Conservation (phyloP, 768 basidiomycete genomes). For the Collybiopsis luxurians region DNA sequence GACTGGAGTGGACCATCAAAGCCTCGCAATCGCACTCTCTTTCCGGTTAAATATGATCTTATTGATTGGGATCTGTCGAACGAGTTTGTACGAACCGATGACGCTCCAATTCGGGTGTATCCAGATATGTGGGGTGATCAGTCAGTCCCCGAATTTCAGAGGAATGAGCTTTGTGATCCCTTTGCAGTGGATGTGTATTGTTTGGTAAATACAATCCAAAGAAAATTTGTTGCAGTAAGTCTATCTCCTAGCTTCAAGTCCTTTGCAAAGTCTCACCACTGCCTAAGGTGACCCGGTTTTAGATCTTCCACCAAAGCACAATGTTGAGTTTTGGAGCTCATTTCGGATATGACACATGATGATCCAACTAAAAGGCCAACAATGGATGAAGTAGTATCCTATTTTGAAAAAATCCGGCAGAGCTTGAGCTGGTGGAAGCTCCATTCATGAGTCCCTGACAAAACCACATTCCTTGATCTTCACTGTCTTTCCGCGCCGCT, state of each 20-base stretch:
- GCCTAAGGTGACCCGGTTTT: not conserved
- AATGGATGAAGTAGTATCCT: conserved; percentile 31
- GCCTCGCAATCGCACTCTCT: conserved; percentile 24
- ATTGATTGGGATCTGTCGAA: conserved; percentile 37
- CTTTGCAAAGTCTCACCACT: not conserved
- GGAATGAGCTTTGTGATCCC: conserved; percentile 26
- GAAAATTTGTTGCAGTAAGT: conserved; percentile 1
- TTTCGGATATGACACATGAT: conserved; percentile 33
- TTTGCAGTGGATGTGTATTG: conserved; percentile 45
- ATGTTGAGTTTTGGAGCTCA: conserved; percentile 26
- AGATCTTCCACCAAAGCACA: not conserved
- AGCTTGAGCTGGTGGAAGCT: conserved; percentile 14
- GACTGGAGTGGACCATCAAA: not conserved
- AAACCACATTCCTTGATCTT: too few species aligned
- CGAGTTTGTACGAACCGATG: conserved; percentile 21
- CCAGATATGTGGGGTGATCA: conserved; percentile 39
- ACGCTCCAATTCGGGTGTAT: conserved; percentile 20
- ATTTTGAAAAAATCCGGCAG: conserved; percentile 17
- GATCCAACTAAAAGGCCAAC: conserved; percentile 35
- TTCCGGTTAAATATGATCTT: conserved; percentile 31
- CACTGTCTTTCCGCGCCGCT: too few species aligned
- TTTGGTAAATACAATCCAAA: conserved; percentile 33
- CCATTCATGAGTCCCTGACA: conserved; percentile 15
- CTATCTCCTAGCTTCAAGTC: too few species aligned
- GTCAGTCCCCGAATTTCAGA: conserved; percentile 34